Conservation (phyloP, 1,284 basidiomycete species). For the Ceraceosorus bombacis region DNA sequence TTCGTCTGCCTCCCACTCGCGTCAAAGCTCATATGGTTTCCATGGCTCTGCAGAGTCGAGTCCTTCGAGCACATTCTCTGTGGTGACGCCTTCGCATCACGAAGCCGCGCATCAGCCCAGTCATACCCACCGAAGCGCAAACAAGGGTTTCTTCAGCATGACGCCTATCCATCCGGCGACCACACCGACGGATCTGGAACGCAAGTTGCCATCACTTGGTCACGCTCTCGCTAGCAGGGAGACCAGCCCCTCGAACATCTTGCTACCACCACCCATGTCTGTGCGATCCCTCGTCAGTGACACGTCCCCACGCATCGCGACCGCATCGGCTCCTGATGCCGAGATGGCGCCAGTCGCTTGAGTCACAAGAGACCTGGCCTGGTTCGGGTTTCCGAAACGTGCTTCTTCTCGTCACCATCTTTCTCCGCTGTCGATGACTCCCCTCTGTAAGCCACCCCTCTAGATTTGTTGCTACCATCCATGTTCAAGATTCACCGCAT, state of each 20-base stretch:
- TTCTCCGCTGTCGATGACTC: too few species aligned
- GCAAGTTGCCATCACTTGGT: slow-evolving; percentile 5
- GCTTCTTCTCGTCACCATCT: too few species aligned
- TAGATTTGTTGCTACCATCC: too few species aligned
- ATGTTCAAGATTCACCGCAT: too few species aligned
- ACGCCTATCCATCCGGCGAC: slow-evolving; percentile 17
- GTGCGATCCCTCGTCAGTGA: slow-evolving; percentile 2
- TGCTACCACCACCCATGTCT: slow-evolving; percentile 8
- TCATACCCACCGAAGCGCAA: slow-evolving; percentile 1
- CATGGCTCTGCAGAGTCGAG: slow-evolving; percentile 19
- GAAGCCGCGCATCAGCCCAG: background rate
- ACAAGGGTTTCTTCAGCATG: slow-evolving; percentile 14
- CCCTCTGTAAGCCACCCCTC: too few species aligned
- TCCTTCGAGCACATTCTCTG: slow-evolving; percentile 24
- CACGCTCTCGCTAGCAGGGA: slow-evolving; percentile 9
- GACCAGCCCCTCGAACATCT: slow-evolving; percentile 5
- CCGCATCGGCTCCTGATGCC: too few species aligned
- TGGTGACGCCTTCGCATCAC: background rate
- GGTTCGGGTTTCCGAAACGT: too few species aligned
- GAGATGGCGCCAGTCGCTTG: too few species aligned
- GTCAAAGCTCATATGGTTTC: slow-evolving; percentile 26
- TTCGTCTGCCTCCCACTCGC: slow-evolving; percentile 21
- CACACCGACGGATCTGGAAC: background rate
- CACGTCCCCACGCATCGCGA: background rate
- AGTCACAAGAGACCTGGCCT: too few species aligned